These are phyloP conservation scores for Candida neerlandica DNA, from an alignment of 1,139 yeast species.

Conservation along the genomic window DNA sequence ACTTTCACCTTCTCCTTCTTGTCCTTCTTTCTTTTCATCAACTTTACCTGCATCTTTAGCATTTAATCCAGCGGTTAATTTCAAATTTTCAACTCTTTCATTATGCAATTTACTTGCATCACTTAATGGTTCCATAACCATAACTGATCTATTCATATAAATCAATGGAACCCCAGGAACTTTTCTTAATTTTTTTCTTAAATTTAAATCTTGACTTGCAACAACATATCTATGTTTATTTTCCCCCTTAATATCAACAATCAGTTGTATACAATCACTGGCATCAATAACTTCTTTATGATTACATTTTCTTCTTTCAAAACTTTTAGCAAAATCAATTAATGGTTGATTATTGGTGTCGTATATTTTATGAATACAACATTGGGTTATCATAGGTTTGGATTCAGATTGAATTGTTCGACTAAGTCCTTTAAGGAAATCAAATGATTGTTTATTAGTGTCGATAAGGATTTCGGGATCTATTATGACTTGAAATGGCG, in stretches of 20 bases:
- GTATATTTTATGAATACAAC: slow-evolving; percentile 88
- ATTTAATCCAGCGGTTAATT: slow-evolving; percentile 78
- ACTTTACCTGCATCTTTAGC: slow-evolving; percentile 46
- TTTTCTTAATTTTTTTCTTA: slow-evolving; percentile 67
- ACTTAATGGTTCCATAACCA: slow-evolving; percentile 94
- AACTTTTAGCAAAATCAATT: slow-evolving; percentile 74
- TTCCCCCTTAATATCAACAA: slow-evolving; percentile 69
- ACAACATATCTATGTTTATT: slow-evolving; percentile 91
- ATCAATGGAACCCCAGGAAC: slow-evolving; percentile 90
- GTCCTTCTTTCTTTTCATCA: slow-evolving; percentile 22
- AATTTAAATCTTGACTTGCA: slow-evolving; percentile 75
- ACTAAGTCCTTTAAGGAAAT: slow-evolving; percentile 73
- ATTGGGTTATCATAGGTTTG: slow-evolving; percentile 95
- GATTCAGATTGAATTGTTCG: slow-evolving; percentile 84
- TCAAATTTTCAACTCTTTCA: slow-evolving; percentile 57
- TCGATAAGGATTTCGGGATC: slow-evolving; percentile 77
- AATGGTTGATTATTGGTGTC: slow-evolving; percentile 70
- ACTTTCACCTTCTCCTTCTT: slow-evolving; percentile 20
- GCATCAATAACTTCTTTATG: slow-evolving; percentile 61
- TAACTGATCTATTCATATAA: slow-evolving; percentile 86
- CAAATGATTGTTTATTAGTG: slow-evolving; percentile 65
- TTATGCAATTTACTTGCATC: slow-evolving; percentile 65
- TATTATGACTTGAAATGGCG: slow-evolving; percentile 86
- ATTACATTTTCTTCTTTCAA: slow-evolving; percentile 72
- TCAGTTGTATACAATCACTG: slow-evolving; percentile 72